Conservation (phyloP, 73 alveolate species). For the Durusdinium trenchii region DNA sequence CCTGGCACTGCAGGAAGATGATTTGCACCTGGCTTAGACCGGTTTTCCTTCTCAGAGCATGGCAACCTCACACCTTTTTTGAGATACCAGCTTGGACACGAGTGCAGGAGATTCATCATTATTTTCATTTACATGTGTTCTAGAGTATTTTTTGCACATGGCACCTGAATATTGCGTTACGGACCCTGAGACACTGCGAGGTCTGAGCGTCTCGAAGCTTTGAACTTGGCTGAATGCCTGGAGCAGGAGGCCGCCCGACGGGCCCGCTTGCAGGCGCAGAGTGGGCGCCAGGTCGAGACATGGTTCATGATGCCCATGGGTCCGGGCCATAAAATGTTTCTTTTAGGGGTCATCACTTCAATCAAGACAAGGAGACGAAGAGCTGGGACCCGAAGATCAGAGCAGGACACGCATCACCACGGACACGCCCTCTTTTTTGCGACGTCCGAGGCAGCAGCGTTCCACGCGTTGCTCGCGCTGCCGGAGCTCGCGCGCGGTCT, state of each 20-base stretch:
- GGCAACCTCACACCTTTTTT: no score
- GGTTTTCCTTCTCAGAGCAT: no score
- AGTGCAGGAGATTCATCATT: no score
- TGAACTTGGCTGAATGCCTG: constrained; percentile 53
- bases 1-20: not conserved
- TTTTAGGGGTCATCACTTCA: no score
- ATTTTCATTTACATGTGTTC: no score
- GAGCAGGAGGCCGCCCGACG: constrained; percentile 76
- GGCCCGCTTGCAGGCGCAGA: constrained; percentile 57
- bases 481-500: constrained; percentile 54
- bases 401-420: not conserved
- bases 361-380: no score
- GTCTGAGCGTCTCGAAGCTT: constrained; percentile 40
- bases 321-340: not conserved
- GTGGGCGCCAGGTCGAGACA: not conserved
- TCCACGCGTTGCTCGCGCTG: constrained; percentile 5
- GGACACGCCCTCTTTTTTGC: not conserved
- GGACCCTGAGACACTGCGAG: not conserved
- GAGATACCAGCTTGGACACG: no score
- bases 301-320: not conserved
- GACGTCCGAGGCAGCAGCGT: constrained; percentile 1
- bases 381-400: not conserved
- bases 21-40: not conserved
- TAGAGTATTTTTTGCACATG: no score
- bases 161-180: no score